Percentiles rank a stretch among this genome's conserved stretches.
Conservation (phyloP, 805 yeast species). For the Jamesozyma piceae region DNA sequence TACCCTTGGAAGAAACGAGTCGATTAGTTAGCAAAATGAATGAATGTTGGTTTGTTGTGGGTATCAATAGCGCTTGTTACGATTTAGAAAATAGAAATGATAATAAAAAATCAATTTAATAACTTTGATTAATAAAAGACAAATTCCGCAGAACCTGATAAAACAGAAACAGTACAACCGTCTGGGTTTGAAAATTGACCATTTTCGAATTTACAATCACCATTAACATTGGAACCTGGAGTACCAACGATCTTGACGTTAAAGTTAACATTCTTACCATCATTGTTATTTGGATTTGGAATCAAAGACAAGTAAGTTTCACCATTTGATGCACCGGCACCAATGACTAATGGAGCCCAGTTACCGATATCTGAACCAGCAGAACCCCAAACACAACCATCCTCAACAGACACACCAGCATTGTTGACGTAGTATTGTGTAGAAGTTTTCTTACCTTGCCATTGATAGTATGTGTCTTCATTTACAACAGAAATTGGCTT, state of each 20-base stretch:
- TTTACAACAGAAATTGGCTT: slow-evolving; percentile 73
- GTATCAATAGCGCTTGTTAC: too few relatives aligned
- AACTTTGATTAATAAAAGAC: slow-evolving; percentile 37
- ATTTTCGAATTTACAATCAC: slow-evolving; percentile 70
- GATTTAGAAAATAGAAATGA: background rate
- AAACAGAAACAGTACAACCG: slow-evolving; percentile 70
- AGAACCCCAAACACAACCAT: slow-evolving; percentile 93
- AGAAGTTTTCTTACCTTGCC: slow-evolving; percentile 78
- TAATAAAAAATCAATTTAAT: background rate
- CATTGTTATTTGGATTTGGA: slow-evolving; percentile 85
- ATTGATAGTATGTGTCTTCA: slow-evolving; percentile 63
- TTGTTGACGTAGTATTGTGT: slow-evolving; percentile 96
- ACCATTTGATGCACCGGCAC: slow-evolving; percentile 74
- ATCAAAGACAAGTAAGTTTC: slow-evolving; percentile 78
- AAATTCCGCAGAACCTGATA: slow-evolving; percentile 51
- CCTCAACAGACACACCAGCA: slow-evolving; percentile 83
- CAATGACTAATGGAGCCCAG: slow-evolving; percentile 96
- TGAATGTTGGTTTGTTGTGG: too few relatives aligned
- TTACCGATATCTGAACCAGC: slow-evolving; percentile 77
- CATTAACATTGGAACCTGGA: slow-evolving; percentile 54
- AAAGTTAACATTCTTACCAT: slow-evolving; percentile 48
- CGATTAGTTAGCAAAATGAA: too few relatives aligned
- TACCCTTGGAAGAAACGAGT: too few relatives aligned
- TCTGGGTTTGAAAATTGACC: slow-evolving; percentile 66
- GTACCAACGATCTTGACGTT: slow-evolving; percentile 72